Conservation (phyloP, 1,284 basidiomycete genomes). For the Filobasidium uniguttulatum region DNA sequence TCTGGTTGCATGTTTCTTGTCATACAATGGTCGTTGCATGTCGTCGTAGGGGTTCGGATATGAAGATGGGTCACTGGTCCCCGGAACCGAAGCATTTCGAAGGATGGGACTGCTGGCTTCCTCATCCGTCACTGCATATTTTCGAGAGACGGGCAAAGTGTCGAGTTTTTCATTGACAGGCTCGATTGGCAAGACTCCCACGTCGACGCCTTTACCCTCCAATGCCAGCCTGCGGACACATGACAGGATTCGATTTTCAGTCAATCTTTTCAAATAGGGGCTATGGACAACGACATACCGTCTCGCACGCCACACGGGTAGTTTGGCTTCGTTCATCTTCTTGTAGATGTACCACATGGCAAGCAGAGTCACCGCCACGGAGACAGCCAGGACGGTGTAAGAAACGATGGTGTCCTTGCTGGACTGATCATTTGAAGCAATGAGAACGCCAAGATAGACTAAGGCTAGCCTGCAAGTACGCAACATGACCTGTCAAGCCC, state of each 20-base stretch:
- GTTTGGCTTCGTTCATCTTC: constrained; percentile 61
- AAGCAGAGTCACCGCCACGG: constrained; percentile 54
- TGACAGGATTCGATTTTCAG: no score
- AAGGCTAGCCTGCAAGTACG: constrained; percentile 46
- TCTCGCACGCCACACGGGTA: constrained; percentile 55
- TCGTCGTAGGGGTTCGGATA: no score
- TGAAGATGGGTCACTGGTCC: no score
- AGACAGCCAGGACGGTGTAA: constrained; percentile 49
- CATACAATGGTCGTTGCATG: no score
- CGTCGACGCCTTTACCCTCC: not conserved
- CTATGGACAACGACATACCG: constrained; percentile 42
- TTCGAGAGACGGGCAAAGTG: no score
- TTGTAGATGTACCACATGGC: constrained; percentile 73
- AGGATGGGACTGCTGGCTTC: no score
- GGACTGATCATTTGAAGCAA: constrained; percentile 30
- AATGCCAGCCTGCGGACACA: not conserved
- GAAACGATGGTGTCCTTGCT: constrained; percentile 49
- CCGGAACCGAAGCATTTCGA: no score
- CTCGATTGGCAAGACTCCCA: not conserved
- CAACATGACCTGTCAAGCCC: not conserved
- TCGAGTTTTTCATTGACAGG: not conserved
- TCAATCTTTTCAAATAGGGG: not conserved
- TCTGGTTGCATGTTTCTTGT: no score
- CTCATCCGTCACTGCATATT: no score
- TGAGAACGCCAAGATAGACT: constrained; percentile 58